Evolutionary conservation across 176 grass and related monocot species (phyloP).

Genomic region (Avena insularis): DNA sequence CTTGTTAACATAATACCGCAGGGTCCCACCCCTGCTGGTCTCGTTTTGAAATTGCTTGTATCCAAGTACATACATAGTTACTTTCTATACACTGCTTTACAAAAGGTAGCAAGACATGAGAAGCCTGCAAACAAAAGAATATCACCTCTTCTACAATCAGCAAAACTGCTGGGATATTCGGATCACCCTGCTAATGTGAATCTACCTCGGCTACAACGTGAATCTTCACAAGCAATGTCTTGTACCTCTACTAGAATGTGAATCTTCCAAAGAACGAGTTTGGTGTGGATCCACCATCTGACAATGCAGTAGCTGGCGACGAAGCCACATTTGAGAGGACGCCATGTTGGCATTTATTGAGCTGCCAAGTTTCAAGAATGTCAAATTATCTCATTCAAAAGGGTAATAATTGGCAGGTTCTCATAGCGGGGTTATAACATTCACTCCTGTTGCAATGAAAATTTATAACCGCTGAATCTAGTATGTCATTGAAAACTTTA

Average conservation of each 20-base stretch:
- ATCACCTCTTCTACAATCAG: conserved; percentile 29
- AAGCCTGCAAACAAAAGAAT: conserved; percentile 54
- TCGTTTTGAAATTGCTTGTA: neutral
- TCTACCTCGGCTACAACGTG: conserved; percentile 40
- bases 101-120: conserved; percentile 7
- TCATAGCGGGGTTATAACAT: conserved; percentile 1
- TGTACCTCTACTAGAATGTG: conserved; percentile 50
- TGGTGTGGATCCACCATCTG: conserved; percentile 61
- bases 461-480: conserved; percentile 15
- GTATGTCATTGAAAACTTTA: neutral
- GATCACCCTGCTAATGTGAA: neutral
- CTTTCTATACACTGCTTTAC: conserved; percentile 61
- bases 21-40: no score
- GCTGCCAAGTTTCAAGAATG: conserved; percentile 54
- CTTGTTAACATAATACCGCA: no score
- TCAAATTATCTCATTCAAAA: conserved; percentile 12
- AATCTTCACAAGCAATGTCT: conserved; percentile 43
- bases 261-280: conserved; percentile 81
- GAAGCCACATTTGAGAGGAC: conserved; percentile 64
- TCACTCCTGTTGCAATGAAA: neutral
- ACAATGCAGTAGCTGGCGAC: conserved; percentile 48
- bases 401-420: neutral
- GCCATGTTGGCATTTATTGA: conserved; percentile 85
- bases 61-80: neutral
- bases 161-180: conserved; percentile 28